Conservation (phyloP, 441 rosid genomes). For the Jatropha podagrica region DNA sequence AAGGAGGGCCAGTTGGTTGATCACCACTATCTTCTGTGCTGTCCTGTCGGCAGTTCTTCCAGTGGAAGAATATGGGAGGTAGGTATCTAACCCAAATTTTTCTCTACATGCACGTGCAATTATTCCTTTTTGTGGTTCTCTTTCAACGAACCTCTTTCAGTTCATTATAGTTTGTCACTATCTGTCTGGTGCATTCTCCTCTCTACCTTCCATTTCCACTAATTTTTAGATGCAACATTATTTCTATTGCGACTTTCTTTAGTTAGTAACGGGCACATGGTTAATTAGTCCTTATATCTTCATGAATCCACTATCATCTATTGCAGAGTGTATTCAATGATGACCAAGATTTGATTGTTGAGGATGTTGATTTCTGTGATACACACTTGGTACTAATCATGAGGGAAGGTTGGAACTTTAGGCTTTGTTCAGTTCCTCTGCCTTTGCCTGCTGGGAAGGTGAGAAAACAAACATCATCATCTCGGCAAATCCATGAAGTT, state of each 20-base stretch:
- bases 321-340: constrained; percentile 62
- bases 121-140: not conserved
- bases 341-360: constrained; percentile 52
- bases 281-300: not conserved
- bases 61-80: constrained; percentile 84
- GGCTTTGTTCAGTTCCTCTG: constrained; percentile 73
- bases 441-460: constrained; percentile 68
- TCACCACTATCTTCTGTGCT: constrained; percentile 73
- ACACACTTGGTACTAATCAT: constrained; percentile 63
- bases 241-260: constrained; percentile 2
- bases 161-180: not conserved
- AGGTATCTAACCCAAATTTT: constrained; percentile 29
- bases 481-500: constrained; percentile 10
- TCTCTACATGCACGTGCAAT: not conserved
- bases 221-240: constrained; percentile 10
- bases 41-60: constrained; percentile 48
- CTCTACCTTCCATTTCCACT: constrained; percentile 9
- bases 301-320: constrained; percentile 14
- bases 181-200: constrained; percentile 3
- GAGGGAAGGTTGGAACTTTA: constrained; percentile 52
- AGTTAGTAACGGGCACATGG: not conserved
- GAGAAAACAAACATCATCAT: constrained; percentile 18
- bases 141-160: not conserved
- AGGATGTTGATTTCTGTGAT: constrained; percentile 87
- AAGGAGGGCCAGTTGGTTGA: constrained; percentile 54